A percentile compares a stretch with the other conserved stretches of the same genome.
Conservation (phyloP, 2,329 filamentous ascomycete genomes). For the Gremmenia infestans region DNA sequence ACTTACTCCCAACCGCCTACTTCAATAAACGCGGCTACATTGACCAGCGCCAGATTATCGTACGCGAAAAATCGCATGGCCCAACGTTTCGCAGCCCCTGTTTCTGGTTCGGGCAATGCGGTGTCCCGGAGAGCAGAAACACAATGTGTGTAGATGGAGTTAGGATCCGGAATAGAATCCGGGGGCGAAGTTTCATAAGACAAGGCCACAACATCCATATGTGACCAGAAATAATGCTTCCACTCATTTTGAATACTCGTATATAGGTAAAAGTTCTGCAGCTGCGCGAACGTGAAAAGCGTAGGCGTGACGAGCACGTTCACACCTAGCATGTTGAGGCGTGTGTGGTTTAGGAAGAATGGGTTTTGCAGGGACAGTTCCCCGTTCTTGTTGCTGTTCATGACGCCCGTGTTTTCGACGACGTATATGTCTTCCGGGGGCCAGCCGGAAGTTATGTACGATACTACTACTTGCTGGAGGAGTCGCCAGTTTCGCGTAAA, state of each 20-base stretch:
- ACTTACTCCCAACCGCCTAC: slow-evolving; percentile 45
- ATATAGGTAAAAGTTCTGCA: slow-evolving; percentile 50
- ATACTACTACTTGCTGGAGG: slow-evolving; percentile 50
- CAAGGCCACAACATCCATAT: slow-evolving; percentile 48
- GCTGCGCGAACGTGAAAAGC: slow-evolving; percentile 48
- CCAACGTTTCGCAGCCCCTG: slow-evolving; percentile 35
- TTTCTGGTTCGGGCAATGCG: not conserved
- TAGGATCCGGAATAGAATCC: not conserved
- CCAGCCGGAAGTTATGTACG: slow-evolving; percentile 56
- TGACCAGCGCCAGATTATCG: slow-evolving; percentile 53
- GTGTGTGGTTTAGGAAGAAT: slow-evolving; percentile 50
- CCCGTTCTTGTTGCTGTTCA: slow-evolving; percentile 46
- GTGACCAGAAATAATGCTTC: slow-evolving; percentile 51
- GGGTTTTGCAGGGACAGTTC: slow-evolving; percentile 49
- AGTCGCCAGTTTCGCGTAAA: slow-evolving; percentile 53
- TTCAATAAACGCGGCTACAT: slow-evolving; percentile 42
- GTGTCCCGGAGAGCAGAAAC: slow-evolving; percentile 8
- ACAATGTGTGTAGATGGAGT: slow-evolving; percentile 18
- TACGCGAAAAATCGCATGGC: slow-evolving; percentile 52
- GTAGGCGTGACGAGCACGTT: slow-evolving; percentile 47
- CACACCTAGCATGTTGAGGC: slow-evolving; percentile 47
- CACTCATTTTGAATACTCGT: slow-evolving; percentile 41
- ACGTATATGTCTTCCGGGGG: slow-evolving; percentile 52
- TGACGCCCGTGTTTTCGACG: slow-evolving; percentile 54
- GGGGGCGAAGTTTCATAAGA: slow-evolving; percentile 33